Evolutionary conservation across 1,284 basidiomycete species (phyloP).

Genomic region (Golubevia pallescens): DNA sequence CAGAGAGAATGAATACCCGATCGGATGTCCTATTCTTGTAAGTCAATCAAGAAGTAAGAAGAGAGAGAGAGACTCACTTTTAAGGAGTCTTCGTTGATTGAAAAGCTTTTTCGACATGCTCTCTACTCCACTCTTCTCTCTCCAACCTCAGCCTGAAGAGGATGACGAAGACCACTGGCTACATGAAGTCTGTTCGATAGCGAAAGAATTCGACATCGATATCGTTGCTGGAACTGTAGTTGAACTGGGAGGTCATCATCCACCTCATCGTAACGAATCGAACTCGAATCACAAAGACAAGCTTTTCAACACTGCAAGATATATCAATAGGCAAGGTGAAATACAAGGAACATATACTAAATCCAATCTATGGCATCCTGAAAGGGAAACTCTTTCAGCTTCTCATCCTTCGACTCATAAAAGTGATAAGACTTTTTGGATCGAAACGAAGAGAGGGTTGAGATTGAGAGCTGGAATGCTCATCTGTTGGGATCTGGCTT

Average conservation of each 20-base stretch:
- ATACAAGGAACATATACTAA: slow-evolving; percentile 53
- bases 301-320: slow-evolving; percentile 60
- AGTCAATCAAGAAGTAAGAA: neutral
- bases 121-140: slow-evolving; percentile 1
- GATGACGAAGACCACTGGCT: slow-evolving; percentile 37
- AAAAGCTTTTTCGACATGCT: neutral
- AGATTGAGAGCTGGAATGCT: slow-evolving; percentile 36
- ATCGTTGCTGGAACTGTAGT: slow-evolving; percentile 59
- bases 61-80: neutral
- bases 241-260: slow-evolving; percentile 29
- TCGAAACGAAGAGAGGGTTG: slow-evolving; percentile 44
- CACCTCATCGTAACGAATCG: slow-evolving; percentile 9
- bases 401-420: no score
- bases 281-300: slow-evolving; percentile 7
- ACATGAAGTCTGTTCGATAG: slow-evolving; percentile 25
- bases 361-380: slow-evolving; percentile 58
- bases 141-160: slow-evolving; percentile 9
- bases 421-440: slow-evolving; percentile 22
- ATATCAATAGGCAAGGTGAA: slow-evolving; percentile 31
- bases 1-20: neutral
- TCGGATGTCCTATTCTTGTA: slow-evolving; percentile 11
- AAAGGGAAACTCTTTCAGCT: slow-evolving; percentile 15
- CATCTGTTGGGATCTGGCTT: slow-evolving; percentile 61
- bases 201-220: slow-evolving; percentile 37
- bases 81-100: no score